These are phyloP conservation scores for Didymella sp. DNA, from an alignment of 2,329 filamentous ascomycete genomes.

Conservation along the genomic window DNA sequence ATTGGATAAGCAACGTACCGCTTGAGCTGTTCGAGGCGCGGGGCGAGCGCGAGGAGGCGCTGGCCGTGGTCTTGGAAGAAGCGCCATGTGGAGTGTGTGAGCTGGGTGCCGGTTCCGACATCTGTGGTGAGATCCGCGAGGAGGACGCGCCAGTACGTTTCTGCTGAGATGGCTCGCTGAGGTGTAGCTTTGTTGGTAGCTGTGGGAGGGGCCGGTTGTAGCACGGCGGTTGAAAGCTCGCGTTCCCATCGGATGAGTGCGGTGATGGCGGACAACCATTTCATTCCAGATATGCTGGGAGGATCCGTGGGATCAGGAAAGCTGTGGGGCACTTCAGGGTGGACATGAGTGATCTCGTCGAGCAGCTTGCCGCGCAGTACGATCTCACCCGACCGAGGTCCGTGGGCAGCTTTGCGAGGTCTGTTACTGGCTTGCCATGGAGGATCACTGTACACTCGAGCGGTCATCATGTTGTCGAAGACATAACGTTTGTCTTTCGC, in stretches of 20 bases:
- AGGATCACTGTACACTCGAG: background rate
- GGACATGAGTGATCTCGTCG: background rate
- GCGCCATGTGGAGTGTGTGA: background rate
- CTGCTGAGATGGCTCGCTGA: background rate
- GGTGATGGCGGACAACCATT: background rate
- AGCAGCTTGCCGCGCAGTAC: slow-evolving; percentile 5
- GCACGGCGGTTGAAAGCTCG: background rate
- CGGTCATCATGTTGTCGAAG: background rate
- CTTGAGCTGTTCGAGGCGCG: background rate
- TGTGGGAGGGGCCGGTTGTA: background rate
- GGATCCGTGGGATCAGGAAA: background rate
- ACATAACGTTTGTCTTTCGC: background rate
- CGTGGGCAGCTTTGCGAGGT: background rate
- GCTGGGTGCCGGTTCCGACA: background rate
- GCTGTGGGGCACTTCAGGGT: background rate
- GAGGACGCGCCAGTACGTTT: slow-evolving; percentile 2
- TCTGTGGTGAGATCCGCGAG: background rate
- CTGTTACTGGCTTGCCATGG: slow-evolving; percentile 5
- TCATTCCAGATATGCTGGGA: background rate
- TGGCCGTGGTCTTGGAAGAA: background rate
- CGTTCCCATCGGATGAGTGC: slow-evolving; percentile 1
- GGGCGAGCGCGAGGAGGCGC: background rate
- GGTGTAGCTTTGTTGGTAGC: background rate
- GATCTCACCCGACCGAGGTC: background rate
- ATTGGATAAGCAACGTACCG: background rate